These are phyloP conservation scores for Mortierella polycephala DNA, from an alignment of 371 early-diverging fungal species.

Conservation along the genomic window DNA sequence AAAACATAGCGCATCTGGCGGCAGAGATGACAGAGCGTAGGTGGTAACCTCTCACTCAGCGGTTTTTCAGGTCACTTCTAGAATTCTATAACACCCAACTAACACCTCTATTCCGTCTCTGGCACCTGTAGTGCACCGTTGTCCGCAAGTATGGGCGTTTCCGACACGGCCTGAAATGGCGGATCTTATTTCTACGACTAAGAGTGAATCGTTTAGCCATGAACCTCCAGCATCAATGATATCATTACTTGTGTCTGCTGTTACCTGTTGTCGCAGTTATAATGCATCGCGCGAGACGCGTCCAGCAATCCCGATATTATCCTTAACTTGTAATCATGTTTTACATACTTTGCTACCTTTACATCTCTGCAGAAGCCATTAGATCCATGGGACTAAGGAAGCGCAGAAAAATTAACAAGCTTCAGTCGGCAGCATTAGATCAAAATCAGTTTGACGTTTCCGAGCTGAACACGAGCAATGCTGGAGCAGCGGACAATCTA, in stretches of 20 bases:
- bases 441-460: too few species aligned
- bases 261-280: background rate
- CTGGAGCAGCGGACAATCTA: background rate
- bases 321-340: background rate
- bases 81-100: background rate
- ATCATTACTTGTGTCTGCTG: constrained; percentile 1
- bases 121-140: constrained; percentile 10
- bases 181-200: constrained; percentile 11
- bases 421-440: background rate
- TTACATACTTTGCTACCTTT: background rate
- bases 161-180: constrained; percentile 12
- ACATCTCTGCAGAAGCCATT: constrained; percentile 7
- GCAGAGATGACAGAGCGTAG: too few species aligned
- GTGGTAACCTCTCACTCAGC: too few species aligned
- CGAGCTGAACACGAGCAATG: too few species aligned
- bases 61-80: background rate
- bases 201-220: background rate
- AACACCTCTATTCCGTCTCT: too few species aligned
- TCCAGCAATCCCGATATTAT: background rate
- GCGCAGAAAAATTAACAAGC: background rate
- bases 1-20: too few species aligned
- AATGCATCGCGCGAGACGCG: too few species aligned
- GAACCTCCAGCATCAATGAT: background rate
- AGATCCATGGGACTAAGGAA: constrained; percentile 6
- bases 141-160: constrained; percentile 17